Percentiles rank a stretch among this genome's conserved stretches.
Evolutionary conservation across 345 rosid species (phyloP).

Genomic region (Boechera divaricarpa): DNA sequence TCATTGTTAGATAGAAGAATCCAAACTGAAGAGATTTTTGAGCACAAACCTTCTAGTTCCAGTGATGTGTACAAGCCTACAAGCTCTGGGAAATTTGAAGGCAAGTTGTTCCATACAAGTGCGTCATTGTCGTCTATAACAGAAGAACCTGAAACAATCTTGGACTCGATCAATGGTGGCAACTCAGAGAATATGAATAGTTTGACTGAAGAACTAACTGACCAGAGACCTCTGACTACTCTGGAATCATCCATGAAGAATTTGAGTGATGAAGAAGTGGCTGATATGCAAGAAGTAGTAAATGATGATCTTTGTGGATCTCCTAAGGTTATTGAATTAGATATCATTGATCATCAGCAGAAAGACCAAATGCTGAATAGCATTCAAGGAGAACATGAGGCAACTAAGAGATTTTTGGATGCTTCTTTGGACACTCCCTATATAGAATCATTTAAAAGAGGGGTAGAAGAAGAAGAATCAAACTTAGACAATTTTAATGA

Average conservation of each 20-base stretch:
- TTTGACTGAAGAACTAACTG: background rate
- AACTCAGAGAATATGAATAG: slow-evolving; percentile 6
- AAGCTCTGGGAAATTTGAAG: slow-evolving; percentile 19
- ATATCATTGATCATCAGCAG: slow-evolving; percentile 15
- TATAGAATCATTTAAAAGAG: slow-evolving; percentile 19
- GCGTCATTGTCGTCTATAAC: slow-evolving; percentile 43
- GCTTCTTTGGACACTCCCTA: slow-evolving; percentile 22
- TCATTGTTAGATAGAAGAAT: background rate
- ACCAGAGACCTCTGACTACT: slow-evolving; percentile 11
- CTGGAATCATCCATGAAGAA: slow-evolving; percentile 12
- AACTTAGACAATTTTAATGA: background rate
- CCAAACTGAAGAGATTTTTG: slow-evolving; percentile 7
- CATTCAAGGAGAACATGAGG: slow-evolving; percentile 31
- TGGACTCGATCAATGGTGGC: slow-evolving; percentile 2
- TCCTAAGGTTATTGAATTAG: background rate
- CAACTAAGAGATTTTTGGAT: slow-evolving; percentile 21
- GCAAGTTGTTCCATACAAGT: slow-evolving; percentile 38
- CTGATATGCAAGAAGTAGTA: slow-evolving; percentile 5
- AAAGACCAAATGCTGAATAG: background rate
- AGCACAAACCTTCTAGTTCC: slow-evolving; percentile 21
- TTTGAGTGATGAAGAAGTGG: slow-evolving; percentile 25
- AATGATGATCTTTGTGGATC: slow-evolving; percentile 30
- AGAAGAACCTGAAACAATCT: slow-evolving; percentile 41
- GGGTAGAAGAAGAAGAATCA: slow-evolving; percentile 20
- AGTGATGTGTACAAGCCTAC: slow-evolving; percentile 24